Evolutionary conservation across 345 rosid genomes (phyloP), one percentile per base, ranked within the genome.

Genomic region (Reutealis trisperma): DNA sequence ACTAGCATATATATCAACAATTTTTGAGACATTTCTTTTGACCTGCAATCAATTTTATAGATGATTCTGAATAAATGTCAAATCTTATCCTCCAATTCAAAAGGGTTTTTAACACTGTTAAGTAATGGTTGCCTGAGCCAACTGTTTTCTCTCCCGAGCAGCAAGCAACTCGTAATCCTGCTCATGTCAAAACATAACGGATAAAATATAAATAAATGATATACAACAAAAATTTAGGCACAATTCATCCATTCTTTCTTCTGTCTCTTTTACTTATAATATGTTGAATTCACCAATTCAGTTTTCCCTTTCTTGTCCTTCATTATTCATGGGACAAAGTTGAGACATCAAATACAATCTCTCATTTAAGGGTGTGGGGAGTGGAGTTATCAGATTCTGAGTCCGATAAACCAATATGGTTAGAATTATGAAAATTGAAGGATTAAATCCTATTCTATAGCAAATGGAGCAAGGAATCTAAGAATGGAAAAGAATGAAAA

Each of bases 161-260:
- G 37, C 80, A 63, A 89, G 83, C 84, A 80, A 73, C 82, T 87
- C 92, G 54, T 83, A 89, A 78, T 92, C 93, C 94, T 92, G 89
- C 84, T 80, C 10, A 63, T 49, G 42, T 61, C 42, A 69, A 44
- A 60, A 63, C 65, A 77, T 71, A 47, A 52, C 52, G 54, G 54
- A 21, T 32, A 34, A 42, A 6, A 37, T 37, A 37, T 37, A 37
- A 37, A 37, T 37, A 16, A 11, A 2, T 24, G 15, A 9, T 57
- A 32, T 14, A 63, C 19, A 57, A 63, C 6, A 9, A 12, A 61
- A 25, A 13, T 47, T 42, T 51, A 10, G 16, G 11, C 30, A 4
- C 8, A 1, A 24, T 27, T 60, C 25, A n/a, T 69, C 47, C 49
- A 15, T 41, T 27, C 15, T 1, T 24, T 41, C 32, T 54, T 52